Base-by-base conservation (phyloP, 345 rosid genomes). In the Murraya paniculata region DNA sequence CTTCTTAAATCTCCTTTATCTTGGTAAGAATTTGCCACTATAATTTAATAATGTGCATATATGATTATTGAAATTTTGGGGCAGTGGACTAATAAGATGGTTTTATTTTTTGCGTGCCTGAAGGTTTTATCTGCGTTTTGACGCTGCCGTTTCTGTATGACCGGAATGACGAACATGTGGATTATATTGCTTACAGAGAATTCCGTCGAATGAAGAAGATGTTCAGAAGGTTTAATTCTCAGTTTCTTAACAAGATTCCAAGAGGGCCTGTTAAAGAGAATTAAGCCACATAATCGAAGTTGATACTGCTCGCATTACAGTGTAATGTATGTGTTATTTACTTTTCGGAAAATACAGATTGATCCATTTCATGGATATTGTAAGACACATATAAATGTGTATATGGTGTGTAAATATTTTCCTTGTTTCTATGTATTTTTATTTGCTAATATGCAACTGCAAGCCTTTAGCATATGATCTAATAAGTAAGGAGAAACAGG, bases 171-270 rank as follows among this genome's bases (percentile, higher is more conserved):
- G 80, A 81, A 0, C 89, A 94, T 53, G 93, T 94, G 28, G 98
- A 96, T 69, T 71, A 68, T 50, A 78, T 81, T 57, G 91, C 77
- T 7, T 77, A 82, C 22, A 81, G 45, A 72, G 64, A 87, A 80
- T 72, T 58, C 21, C 72, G 86, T 53, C 78, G 84, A 78, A 41
- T 68, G 68, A 92, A 67, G 87, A 92, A 78, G 82, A 71, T 82
- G 28, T 88, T 79, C 80, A 78, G 73, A 58, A 84, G 83, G 56
- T 79, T 92, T 45, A 93, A 96, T 74, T 78, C 89, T 1, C 77
- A 25, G 33, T 86, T 94, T 82, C 89, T 96, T 24, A 86, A 90
- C 82, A 92, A 91, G 84, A 96, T 96, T 27, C 98, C 99, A 30
- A 88, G 97, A 78, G 95, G 93, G 9, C 82, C 94, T 6, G 87